Evolutionary conservation across 2,329 filamentous ascomycete genomes (phyloP), one percentile per base, ranked within the genome.

Genomic region (Pyrenochaeta sp.): DNA sequence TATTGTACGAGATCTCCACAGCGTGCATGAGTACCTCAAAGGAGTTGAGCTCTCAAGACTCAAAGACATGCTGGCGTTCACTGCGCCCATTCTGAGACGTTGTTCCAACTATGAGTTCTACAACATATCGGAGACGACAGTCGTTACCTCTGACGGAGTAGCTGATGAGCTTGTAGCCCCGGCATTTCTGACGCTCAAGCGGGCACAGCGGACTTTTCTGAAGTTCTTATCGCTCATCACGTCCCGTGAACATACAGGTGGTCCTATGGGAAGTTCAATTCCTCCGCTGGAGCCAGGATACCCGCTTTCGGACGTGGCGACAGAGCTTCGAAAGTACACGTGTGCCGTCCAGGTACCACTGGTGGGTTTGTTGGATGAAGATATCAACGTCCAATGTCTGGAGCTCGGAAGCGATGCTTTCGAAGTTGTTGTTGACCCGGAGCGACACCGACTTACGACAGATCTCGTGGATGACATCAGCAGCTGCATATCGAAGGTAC

Each of bases 31-130:
- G 0, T 87, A 91, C 64, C 80, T 92, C 40, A 72, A 75, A 49
- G 72, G 79, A n/a, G 81, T 81, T 65, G 83, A 88, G 49, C 77
- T 83, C 28, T 78, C 82, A 37, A 87, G 86, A 64, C 81, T 89
- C 1, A 79, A 82, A 43, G 85, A 85, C 45, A 80, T 91, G 6
- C 76, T 91, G 27, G 81, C 83, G 19, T 82, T 84, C 13, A 86
- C 84, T 62, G 83, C 81, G 24, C 79, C 82, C 1, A 83, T 90
- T 15, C 87, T 91, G 65, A 82, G 88, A 48, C 82, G 82, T 1
- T 91, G 88, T 70, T 89, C 88, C 10, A 92, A 91, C 65, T 85
- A 90, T 61, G 90, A 93, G 69, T 93, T 92, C 73, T 92, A 88
- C 79, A 92, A 92, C 65, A 80, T 91, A 15, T 88, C 88, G 1